These are phyloP conservation scores for Sphagnum magellanicum DNA, from an alignment of 228 moss, liverwort and hornwort species.

Conservation along the genomic window DNA sequence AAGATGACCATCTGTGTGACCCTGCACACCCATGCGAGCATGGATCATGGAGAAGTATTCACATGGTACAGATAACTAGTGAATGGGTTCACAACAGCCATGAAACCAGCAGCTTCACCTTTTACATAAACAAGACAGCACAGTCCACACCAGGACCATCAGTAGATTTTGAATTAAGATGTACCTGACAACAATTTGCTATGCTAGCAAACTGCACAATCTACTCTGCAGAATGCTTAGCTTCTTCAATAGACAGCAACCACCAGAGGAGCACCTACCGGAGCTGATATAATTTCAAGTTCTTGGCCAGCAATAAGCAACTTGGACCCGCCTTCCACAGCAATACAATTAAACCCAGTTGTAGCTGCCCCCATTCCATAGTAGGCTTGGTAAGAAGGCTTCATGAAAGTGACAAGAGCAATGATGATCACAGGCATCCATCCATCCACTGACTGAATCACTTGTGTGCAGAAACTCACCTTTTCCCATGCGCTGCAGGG, in stretches of 20 bases:
- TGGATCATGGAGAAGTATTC: too few relatives aligned
- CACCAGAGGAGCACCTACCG: conserved; percentile 29
- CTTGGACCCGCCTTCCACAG: conserved; percentile 72
- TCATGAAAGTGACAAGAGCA: not conserved
- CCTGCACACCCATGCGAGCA: conserved; percentile 29
- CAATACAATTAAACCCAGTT: conserved; percentile 62
- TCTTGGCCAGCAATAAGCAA: conserved; percentile 78
- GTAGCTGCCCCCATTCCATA: conserved; percentile 36
- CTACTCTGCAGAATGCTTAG: not conserved
- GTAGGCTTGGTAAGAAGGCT: not conserved
- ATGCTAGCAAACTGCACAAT: not conserved
- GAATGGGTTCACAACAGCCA: too few relatives aligned
- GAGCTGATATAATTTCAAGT: conserved; percentile 77
- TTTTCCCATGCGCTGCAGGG: conserved; percentile 81
- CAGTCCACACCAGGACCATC: too few relatives aligned
- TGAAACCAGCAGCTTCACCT: too few relatives aligned
- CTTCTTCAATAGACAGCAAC: too few relatives aligned
- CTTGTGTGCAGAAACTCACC: conserved; percentile 21
- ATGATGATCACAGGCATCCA: not conserved
- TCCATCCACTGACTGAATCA: not conserved
- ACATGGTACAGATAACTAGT: too few relatives aligned
- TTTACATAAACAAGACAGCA: too few relatives aligned
- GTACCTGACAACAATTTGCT: too few relatives aligned
- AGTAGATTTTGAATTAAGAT: too few relatives aligned
- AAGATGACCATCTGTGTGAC: conserved; percentile 97